Base-by-base conservation (phyloP, 495 filamentous ascomycete genomes). In the Hypoxylon crocopeplum region DNA sequence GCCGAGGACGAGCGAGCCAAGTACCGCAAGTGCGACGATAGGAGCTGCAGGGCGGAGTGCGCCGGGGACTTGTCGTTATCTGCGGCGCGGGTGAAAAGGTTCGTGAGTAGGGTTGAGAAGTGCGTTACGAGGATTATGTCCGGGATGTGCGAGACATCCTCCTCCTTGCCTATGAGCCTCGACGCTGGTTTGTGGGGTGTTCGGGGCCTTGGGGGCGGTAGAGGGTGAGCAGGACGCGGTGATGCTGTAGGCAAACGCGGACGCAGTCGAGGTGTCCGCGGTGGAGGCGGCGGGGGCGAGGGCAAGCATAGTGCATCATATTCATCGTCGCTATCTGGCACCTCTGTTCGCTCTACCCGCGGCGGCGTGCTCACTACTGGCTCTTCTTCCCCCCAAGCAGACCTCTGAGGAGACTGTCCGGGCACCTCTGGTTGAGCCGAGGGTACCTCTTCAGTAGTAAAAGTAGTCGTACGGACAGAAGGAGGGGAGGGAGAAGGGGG, bases 111-210 rank as follows among this genome's bases (percentile, higher is more conserved):
- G 48, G 62, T 20, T 15, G 73, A 71, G 53, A 72, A 68, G 62
- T 77, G 66, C 3, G 77, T 78, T 36, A 79, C 56, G 13, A 80
- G 63, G 47, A 80, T 72, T 29, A 78, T 53, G 47, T 75, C 67
- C 12, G 75, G 73, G 7, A 59, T 27, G 10, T 56, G 38, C 7
- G 40, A 20, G 7, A 38, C 22, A 13, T 36, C 11, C 17, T 49
- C 30, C 21, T 55, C 11, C 33, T 41, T 29, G 1, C 41, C 7
- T n/a, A 33, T 3, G 3, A 33, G 13, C 12, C 20, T 22, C 8
- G 50, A 22, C n/a, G 8, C 22, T 5, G 25, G 20, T 39, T 20
- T 27, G 17, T 17, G 0, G 33, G 2, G 17, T 37, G 15, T 13
- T 5, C 48, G 34, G 5, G 34, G 48, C 33, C 36, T 22, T 7